phyloP scores from a whole-genome alignment of 495 filamentous ascomycete genomes.

The Neurospora tetrasperma region DNA sequence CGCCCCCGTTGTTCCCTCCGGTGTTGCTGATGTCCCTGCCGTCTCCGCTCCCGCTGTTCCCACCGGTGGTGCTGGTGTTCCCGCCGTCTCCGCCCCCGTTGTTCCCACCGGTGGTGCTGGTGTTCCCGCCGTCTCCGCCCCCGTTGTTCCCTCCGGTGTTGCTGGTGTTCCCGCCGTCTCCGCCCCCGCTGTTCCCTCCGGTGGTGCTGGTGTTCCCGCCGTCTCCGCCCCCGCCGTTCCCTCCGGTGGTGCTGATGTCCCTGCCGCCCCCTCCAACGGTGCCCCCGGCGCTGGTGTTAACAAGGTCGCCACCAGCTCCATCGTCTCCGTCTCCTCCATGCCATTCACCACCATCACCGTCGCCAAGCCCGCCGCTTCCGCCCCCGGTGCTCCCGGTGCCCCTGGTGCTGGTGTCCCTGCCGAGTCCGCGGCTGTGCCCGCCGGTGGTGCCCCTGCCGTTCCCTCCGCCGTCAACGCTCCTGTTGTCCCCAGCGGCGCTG shows the following conservation, averaged over 20 bases:
- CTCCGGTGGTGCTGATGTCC: background rate
- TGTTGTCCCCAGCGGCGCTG: background rate
- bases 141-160: background rate
- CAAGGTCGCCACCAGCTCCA: constrained; percentile 2
- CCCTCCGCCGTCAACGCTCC: constrained; percentile 16
- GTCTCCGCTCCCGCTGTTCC: too few species aligned
- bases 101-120: too few species aligned
- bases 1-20: too few species aligned
- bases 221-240: too few species aligned
- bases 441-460: background rate
- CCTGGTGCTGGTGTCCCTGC: background rate
- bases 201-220: too few species aligned
- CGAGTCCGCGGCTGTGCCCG: background rate
- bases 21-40: too few species aligned
- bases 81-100: background rate
- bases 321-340: constrained; percentile 3
- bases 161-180: background rate
- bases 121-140: too few species aligned
- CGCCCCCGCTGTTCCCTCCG: too few species aligned
- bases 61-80: background rate
- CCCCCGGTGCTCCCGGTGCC: background rate
- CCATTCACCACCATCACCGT: constrained; percentile 18
- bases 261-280: background rate
- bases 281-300: too few species aligned
- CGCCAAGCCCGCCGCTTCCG: constrained; percentile 9